These are phyloP conservation scores for Escallonia rubra DNA, from an alignment of 129 eudicot species.

Conservation along the genomic window DNA sequence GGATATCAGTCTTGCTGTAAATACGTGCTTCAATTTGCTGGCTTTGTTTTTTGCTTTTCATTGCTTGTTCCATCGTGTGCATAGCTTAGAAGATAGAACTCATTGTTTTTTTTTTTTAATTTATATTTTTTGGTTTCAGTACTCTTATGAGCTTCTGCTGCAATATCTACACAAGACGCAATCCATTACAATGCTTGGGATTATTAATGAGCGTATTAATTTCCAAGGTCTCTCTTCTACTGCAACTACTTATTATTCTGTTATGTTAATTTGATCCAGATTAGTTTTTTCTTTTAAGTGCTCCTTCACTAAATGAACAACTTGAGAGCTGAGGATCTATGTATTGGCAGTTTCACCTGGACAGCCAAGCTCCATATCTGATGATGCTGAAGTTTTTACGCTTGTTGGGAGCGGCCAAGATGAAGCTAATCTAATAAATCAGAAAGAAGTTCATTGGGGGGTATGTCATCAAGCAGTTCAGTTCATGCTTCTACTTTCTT, in stretches of 20 bases:
- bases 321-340: slow-evolving; percentile 12
- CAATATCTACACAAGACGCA: slow-evolving; percentile 95
- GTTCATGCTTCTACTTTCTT: slow-evolving; percentile 6
- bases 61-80: neutral
- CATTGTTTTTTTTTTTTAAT: neutral
- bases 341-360: slow-evolving; percentile 75
- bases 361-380: slow-evolving; percentile 84
- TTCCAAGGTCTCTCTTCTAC: slow-evolving; percentile 54
- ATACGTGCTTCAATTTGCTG: neutral
- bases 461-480: slow-evolving; percentile 39
- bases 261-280: neutral
- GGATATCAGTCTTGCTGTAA: too few species aligned
- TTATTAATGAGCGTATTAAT: slow-evolving; percentile 83
- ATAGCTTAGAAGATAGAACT: neutral
- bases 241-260: neutral
- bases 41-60: neutral
- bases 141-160: slow-evolving; percentile 81
- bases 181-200: slow-evolving; percentile 86
- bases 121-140: slow-evolving; percentile 38
- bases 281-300: neutral
- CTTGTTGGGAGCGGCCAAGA: slow-evolving; percentile 92
- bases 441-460: slow-evolving; percentile 99
- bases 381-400: slow-evolving; percentile 84
- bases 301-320: slow-evolving; percentile 2
- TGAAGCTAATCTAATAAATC: slow-evolving; percentile 78